Percentiles rank a stretch among this genome's conserved stretches.
These are phyloP conservation scores for Eucalyptus viminalis DNA, from an alignment of 345 rosid species.

Conservation along the genomic window DNA sequence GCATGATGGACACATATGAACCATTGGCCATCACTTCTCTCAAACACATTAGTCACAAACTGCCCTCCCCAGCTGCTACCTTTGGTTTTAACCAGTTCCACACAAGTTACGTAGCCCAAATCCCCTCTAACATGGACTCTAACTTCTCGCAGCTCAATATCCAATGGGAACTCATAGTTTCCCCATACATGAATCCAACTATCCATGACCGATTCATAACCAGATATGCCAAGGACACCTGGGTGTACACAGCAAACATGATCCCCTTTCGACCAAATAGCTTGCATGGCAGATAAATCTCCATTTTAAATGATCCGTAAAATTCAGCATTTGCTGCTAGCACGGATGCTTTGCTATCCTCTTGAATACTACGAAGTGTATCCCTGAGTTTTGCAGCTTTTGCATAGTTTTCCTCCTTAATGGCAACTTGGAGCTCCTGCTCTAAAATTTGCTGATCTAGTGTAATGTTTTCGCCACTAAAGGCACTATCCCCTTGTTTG, in stretches of 20 bases:
- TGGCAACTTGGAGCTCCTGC: slow-evolving; percentile 49
- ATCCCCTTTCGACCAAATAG: slow-evolving; percentile 52
- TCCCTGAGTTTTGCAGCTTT: slow-evolving; percentile 85
- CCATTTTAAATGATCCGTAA: slow-evolving; percentile 66
- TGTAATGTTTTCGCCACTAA: slow-evolving; percentile 36
- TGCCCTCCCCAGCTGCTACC: slow-evolving; percentile 97
- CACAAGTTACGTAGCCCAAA: slow-evolving; percentile 66
- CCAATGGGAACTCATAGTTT: slow-evolving; percentile 78
- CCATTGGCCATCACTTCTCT: slow-evolving; percentile 67
- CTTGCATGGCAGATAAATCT: slow-evolving; percentile 63
- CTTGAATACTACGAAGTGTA: slow-evolving; percentile 40
- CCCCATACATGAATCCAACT: slow-evolving; percentile 95
- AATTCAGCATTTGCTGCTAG: slow-evolving; percentile 68
- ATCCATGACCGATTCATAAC: slow-evolving; percentile 74
- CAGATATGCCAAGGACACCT: slow-evolving; percentile 63
- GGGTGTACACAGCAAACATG: slow-evolving; percentile 83
- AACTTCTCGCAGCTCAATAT: slow-evolving; percentile 59
- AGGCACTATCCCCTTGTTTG: slow-evolving; percentile 41
- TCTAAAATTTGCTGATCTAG: slow-evolving; percentile 50
- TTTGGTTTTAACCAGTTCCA: slow-evolving; percentile 77
- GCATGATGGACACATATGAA: slow-evolving; percentile 88
- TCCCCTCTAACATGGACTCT: slow-evolving; percentile 68
- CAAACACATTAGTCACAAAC: slow-evolving; percentile 83
- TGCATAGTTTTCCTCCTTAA: slow-evolving; percentile 73
- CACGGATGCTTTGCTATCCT: slow-evolving; percentile 56